Conservation (phyloP, 1,139 yeast genomes). For the Candida sp. region DNA sequence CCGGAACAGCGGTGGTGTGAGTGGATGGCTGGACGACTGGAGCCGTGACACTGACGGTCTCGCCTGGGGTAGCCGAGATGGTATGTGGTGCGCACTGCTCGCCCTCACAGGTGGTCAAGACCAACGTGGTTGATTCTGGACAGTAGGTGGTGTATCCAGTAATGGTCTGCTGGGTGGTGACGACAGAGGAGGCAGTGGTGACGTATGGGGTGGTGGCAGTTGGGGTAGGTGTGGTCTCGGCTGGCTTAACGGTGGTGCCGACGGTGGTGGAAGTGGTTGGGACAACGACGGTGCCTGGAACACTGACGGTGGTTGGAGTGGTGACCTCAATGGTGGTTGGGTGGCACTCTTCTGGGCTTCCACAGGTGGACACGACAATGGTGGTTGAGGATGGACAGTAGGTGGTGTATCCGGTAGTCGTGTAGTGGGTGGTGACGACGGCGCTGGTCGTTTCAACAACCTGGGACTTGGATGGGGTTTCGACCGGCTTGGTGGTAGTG, state of each 20-base stretch:
- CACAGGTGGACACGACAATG: too few species aligned
- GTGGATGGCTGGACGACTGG: slow-evolving; percentile 2
- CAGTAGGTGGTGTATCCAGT: slow-evolving; percentile 16
- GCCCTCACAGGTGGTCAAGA: slow-evolving; percentile 7
- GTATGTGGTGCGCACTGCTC: slow-evolving; percentile 8
- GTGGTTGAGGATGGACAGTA: too few species aligned
- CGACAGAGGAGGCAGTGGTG: neutral
- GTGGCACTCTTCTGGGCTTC: too few species aligned
- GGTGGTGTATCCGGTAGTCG: too few species aligned
- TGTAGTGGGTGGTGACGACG: slow-evolving; percentile 3
- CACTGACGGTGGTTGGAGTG: too few species aligned
- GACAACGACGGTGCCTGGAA: too few species aligned
- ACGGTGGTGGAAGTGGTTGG: too few species aligned
- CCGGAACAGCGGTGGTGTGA: slow-evolving; percentile 2
- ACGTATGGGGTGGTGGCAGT: slow-evolving; percentile 2
- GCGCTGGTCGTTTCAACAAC: slow-evolving; percentile 2
- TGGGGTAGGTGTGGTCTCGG: neutral
- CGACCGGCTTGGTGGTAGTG: slow-evolving; percentile 16
- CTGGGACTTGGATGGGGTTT: too few species aligned
- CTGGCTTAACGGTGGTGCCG: slow-evolving; percentile 15
- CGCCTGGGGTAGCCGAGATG: slow-evolving; percentile 6
- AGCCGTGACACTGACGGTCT: slow-evolving; percentile 9
- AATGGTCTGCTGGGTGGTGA: slow-evolving; percentile 4
- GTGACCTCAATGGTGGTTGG: too few species aligned
- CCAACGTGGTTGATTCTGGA: slow-evolving; percentile 11